Percentiles rank a stretch among this genome's conserved stretches.
Evolutionary conservation across 768 basidiomycete species (phyloP).

Genomic region (Auriscalpium microsporum): DNA sequence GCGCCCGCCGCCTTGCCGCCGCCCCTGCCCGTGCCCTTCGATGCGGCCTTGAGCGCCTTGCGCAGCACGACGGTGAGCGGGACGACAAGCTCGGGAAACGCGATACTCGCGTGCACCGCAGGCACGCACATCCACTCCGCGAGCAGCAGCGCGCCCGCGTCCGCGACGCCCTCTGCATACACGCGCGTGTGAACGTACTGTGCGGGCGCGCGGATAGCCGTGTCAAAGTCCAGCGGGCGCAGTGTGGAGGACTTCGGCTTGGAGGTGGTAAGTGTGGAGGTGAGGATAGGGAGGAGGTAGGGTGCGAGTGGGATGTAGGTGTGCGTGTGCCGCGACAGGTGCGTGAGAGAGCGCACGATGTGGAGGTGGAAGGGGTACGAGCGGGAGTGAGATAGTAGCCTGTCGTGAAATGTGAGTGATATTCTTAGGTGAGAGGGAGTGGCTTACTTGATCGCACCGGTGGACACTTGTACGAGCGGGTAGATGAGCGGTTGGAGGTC

Average conservation of each 20-base stretch:
- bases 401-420: conserved; percentile 23
- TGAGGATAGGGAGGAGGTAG: conserved; percentile 79
- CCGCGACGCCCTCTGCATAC: conserved; percentile 72
- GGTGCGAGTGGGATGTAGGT: conserved; percentile 85
- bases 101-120: conserved; percentile 74
- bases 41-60: conserved; percentile 58
- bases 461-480: conserved; percentile 87
- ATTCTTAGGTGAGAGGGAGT: not conserved
- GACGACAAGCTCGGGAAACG: conserved; percentile 88
- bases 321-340: conserved; percentile 74
- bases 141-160: conserved; percentile 72
- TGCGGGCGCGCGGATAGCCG: conserved; percentile 77
- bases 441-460: conserved; percentile 86
- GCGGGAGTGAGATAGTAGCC: conserved; percentile 82
- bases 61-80: conserved; percentile 68
- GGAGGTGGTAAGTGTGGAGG: conserved; percentile 57
- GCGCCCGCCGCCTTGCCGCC: conserved; percentile 47
- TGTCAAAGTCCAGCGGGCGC: conserved; percentile 83
- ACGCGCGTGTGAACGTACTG: conserved; percentile 85
- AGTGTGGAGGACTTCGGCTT: conserved; percentile 81
- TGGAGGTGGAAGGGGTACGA: conserved; percentile 96
- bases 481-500: conserved; percentile 86
- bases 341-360: conserved; percentile 78
- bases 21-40: conserved; percentile 21
- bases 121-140: conserved; percentile 72